Base-by-base conservation (phyloP, 108 stramenopile genomes). In the Discostella pseudostelligera region DNA sequence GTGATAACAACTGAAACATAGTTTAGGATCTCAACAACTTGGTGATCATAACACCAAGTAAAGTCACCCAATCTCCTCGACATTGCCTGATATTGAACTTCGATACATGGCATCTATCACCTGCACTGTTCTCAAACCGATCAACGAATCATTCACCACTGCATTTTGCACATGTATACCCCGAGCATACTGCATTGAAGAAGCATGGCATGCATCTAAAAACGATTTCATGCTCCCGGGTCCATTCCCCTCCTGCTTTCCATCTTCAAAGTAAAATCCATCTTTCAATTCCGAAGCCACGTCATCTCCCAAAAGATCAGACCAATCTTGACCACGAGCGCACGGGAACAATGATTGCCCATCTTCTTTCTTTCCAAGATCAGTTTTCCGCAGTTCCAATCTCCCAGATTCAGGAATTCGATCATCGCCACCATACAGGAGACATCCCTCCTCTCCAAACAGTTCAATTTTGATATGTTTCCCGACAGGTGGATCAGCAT, bases 181-280 rank as follows among this genome's bases (percentile, higher is more conserved):
- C 40, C 20, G 32, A 26, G 42, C 19, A 47, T 47, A 63, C 20
- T 14, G 16, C 16, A 36, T 20, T 2, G 61, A 62, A n/a, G 72
- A 66, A 53, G 40, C 16, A 35, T 51, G 17, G 25, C 72, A 74
- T 22, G 72, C 63, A 59, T 66, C 65, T 25, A 74, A 25, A 47
- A 74, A 74, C 17, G 42, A 59, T 14, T 46, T 54, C 72, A 74
- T 66, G 43, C 65, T 66, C 7, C 59, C 72, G 4, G 72, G 72
- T 43, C 72, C 72, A 39, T 21, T 60, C 1, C 65, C 65, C 0
- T 40, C 29, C 43, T 65, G 60, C 24, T 85, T 83, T 8, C 62
- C 76, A 60, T 87, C 82, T 51, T 87, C 81, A 78, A 91, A 91
- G 50, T 91, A 85, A 39, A 91, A 65, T 49, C 83, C 87, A 39